Base-by-base conservation (phyloP, 2,329 filamentous ascomycete genomes). In the Colletotrichum orchidophilum region DNA sequence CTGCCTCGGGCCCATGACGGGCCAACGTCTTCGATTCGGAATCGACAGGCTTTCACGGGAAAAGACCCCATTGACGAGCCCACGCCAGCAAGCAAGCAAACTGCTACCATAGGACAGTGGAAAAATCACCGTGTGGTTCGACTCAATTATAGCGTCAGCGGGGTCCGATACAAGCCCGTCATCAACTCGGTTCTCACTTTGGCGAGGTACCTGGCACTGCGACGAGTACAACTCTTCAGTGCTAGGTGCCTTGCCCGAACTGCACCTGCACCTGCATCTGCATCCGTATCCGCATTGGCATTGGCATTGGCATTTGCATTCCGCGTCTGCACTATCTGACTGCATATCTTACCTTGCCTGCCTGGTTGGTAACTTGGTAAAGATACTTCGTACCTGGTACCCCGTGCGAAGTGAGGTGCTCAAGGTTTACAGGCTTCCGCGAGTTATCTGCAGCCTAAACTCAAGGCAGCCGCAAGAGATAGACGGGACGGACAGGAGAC, bases 61-160 rank as follows among this genome's bases (percentile, higher is more conserved):
- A 50, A 15, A 68, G 27, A 42, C 58, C 31, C 42, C 21, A 61
- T 53, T 49, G 68, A 63, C 58, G 33, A 39, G 42, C 42, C 31
- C 58, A 49, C 6, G 11, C 11, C 6, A 35, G 27, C 46, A 33
- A 66, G 35, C 24, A 35, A 18, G 39, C 27, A 42, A 49, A 24
- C 54, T 29, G 33, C 54, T 29, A 35, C 63, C 29, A 21, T 39
- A 55, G 39, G 21, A 46, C 15, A 29, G 46, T 65, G 58, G 53
- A 59, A 63, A 70, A 63, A 49, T 53, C 58, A 49, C 69, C 64
- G 69, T 68, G 64, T 71, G 69, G 69, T 46, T 50, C 53, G 42
- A 59, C 46, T 15, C 58, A 66, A 39, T 42, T 18, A 31, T 33
- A 55, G 52, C 52, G 24, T 18, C 58, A 53, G 39, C 66, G 26